A percentile compares a stretch with the other conserved stretches of the same genome.
phyloP scores from a whole-genome alignment of 805 yeast genomes.

The Sugiyamaella boreocaroliniensis region DNA sequence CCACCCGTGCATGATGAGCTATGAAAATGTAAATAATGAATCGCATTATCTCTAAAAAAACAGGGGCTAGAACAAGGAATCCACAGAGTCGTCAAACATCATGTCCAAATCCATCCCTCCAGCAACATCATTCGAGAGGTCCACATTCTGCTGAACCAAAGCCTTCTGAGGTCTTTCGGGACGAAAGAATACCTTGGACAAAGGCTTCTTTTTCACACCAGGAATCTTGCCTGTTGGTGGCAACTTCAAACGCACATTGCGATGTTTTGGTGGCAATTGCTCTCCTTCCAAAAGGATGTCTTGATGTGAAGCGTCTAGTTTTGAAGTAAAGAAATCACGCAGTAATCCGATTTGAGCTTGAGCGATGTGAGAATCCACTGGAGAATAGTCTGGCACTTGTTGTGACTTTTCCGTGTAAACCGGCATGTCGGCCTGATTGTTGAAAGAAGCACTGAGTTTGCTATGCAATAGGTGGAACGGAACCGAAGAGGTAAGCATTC shows the following conservation, averaged over 20 bases:
- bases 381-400: slow-evolving; percentile 45
- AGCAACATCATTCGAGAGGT: not conserved
- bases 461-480: slow-evolving; percentile 86
- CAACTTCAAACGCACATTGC: slow-evolving; percentile 67
- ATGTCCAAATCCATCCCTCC: slow-evolving; percentile 2
- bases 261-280: slow-evolving; percentile 70
- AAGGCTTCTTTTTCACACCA: slow-evolving; percentile 48
- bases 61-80: slow-evolving; percentile 8
- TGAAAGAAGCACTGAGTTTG: slow-evolving; percentile 45
- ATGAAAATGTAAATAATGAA: not conserved
- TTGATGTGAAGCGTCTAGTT: slow-evolving; percentile 24
- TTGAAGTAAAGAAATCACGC: slow-evolving; percentile 43
- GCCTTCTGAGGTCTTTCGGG: not conserved
- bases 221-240: slow-evolving; percentile 89
- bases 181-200: slow-evolving; percentile 21
- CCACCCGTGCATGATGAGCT: not conserved
- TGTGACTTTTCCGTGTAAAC: slow-evolving; percentile 24
- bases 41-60: not conserved
- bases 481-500: slow-evolving; percentile 72
- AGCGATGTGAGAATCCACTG: slow-evolving; percentile 47
- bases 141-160: not conserved
- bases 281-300: slow-evolving; percentile 63
- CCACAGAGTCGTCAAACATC: slow-evolving; percentile 10
- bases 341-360: slow-evolving; percentile 51
- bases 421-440: slow-evolving; percentile 50